Base-by-base conservation (phyloP, 108 stramenopile species). In the Discostella stelligeroides region DNA sequence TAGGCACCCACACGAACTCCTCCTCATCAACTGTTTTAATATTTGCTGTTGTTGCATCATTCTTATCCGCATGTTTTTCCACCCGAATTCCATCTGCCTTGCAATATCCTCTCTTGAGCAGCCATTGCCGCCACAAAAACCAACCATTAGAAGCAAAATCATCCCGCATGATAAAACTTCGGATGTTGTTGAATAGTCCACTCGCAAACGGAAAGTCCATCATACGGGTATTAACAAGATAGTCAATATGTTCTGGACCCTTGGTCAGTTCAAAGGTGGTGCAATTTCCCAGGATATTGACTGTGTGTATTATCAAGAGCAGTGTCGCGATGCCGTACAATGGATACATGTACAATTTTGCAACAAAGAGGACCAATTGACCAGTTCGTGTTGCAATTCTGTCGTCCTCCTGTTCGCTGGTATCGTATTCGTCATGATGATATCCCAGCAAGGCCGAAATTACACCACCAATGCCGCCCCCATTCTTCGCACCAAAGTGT, bases 221-320 rank as follows among this genome's bases (percentile, higher is more conserved):
- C 53, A 74, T 61, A 21, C 76, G 40, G 38, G 86, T 88, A 9
- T 83, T 83, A 27, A 61, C 58, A 59, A 92, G 63, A 69, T 92
- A 92, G 45, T 92, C 91, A 59, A 89, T 75, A 39, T 82, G 72
- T 62, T 72, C 47, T 0, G 65, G 23, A 45, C 83, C 81, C 42
- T 80, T 88, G 37, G 60, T 64, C 39, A 72, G 70, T 78, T 92
- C 91, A 76, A 87, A 87, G 1, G 88, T 88, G 4, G 91, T 92
- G 39, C 43, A 62, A 63, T 92, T 92, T 21, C 75, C 55, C 40
- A 87, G 39, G 13, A 70, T 74, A 55, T 89, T 68, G 7, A 53
- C 48, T 24, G 80, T 83, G 73, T 88, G 86, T 24, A 81, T 74
- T 23, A 42, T 37, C 46, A 56, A 68, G 27, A 90, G 54, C 17